A percentile compares a stretch with the other conserved stretches of the same genome.
Conservation (phyloP, 352 stramenopile species). For the Thalassiosira livingstoniorum region DNA sequence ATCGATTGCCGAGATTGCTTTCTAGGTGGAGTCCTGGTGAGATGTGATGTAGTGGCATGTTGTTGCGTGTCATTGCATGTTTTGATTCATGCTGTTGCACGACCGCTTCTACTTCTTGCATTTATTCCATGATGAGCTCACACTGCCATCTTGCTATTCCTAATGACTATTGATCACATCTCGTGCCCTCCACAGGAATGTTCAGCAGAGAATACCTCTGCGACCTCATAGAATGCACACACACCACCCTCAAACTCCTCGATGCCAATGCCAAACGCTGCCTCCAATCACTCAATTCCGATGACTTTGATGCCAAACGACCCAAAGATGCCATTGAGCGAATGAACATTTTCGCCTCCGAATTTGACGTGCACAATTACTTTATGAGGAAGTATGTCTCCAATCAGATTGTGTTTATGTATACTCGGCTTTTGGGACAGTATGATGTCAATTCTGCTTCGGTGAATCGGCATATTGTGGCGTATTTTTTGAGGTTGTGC, state of each 20-base stretch:
- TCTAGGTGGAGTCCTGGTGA: conserved; percentile 71
- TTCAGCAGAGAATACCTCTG: conserved; percentile 80
- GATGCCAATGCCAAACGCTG: conserved; percentile 66
- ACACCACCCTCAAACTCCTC: conserved; percentile 79
- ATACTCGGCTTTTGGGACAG: conserved; percentile 77
- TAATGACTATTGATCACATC: too few relatives aligned
- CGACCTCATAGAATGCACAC: conserved; percentile 78
- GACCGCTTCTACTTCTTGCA: too few relatives aligned
- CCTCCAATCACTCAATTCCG: conserved; percentile 20
- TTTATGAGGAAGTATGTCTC: conserved; percentile 79
- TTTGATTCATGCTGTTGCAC: too few relatives aligned
- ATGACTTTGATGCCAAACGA: conserved; percentile 40
- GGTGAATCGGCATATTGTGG: conserved; percentile 80
- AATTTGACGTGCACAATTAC: conserved; percentile 79
- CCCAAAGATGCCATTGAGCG: conserved; percentile 67
- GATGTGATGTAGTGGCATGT: too few relatives aligned
- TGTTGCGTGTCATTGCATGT: too few relatives aligned
- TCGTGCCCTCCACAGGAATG: too few relatives aligned
- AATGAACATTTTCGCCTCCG: conserved; percentile 70
- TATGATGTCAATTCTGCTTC: conserved; percentile 76
- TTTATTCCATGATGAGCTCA: too few relatives aligned
- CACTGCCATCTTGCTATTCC: too few relatives aligned
- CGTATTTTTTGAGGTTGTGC: conserved; percentile 76
- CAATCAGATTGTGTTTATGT: conserved; percentile 81
- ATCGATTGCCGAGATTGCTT: conserved; percentile 76